A percentile compares a stretch with the other conserved stretches of the same genome.
Evolutionary conservation across 768 basidiomycete species (phyloP).

Genomic region (Glaciozyma antarctica): DNA sequence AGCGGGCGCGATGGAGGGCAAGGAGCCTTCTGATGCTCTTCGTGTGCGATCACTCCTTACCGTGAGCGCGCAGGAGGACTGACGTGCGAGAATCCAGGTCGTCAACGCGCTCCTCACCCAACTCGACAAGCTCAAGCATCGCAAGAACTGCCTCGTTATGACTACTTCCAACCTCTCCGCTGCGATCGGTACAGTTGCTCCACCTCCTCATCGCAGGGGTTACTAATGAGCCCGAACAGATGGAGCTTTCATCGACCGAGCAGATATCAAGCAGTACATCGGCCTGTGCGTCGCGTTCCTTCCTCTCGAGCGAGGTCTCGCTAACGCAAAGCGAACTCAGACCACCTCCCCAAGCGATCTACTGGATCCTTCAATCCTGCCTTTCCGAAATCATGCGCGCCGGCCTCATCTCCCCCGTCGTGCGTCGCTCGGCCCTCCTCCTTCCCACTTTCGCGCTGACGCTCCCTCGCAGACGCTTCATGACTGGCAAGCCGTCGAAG

Average conservation of each 20-base stretch:
- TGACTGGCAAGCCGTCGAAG: constrained; percentile 23
- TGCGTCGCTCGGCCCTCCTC: constrained; percentile 43
- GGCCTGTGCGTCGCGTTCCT: constrained; percentile 14
- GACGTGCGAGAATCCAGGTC: constrained; percentile 50
- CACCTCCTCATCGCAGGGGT: neutral
- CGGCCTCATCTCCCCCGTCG: constrained; percentile 58
- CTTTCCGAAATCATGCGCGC: constrained; percentile 67
- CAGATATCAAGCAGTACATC: constrained; percentile 83
- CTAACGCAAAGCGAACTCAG: neutral
- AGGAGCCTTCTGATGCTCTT: constrained; percentile 88
- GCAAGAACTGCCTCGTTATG: constrained; percentile 90
- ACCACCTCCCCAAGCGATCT: constrained; percentile 81
- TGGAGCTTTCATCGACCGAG: constrained; percentile 88
- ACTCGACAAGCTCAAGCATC: constrained; percentile 84
- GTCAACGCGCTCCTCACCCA: constrained; percentile 96
- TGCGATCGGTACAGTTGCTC: constrained; percentile 67
- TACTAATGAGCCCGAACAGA: constrained; percentile 47
- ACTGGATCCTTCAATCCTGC: constrained; percentile 78
- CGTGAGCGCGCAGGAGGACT: neutral
- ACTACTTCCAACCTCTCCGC: constrained; percentile 90
- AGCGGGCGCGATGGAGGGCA: constrained; percentile 87
- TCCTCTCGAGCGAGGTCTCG: neutral
- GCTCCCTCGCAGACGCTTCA: constrained; percentile 8
- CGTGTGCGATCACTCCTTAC: constrained; percentile 49
- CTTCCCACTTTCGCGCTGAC: neutral